Evolutionary conservation across 2,329 filamentous ascomycete genomes (phyloP), one percentile per base, ranked within the genome.

Genomic region (Apiospora malaysiana): DNA sequence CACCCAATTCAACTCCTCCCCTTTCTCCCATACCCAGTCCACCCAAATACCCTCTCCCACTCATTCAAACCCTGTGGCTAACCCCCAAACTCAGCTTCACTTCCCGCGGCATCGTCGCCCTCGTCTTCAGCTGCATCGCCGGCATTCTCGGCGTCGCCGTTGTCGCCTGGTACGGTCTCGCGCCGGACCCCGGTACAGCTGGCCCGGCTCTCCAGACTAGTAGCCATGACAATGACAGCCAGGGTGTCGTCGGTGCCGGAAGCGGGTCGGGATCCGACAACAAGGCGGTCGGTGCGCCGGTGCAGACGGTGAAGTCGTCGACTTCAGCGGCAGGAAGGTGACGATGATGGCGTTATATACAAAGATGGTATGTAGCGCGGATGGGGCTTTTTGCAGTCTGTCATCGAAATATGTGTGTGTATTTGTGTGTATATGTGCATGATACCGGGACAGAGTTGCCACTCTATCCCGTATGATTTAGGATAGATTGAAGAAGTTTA

Each of bases 61-160:
- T 40, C 27, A 12, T 2, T 23, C 9, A 10, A 40, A 4, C 2
- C 7, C 18, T 14, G 8, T n/a, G 21, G 18, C 56, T 63, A 40
- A 63, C 14, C 4, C 65, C 5, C 7, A 2, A 18, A 37, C n/a
- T 3, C 46, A 86, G 86, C 0, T 94, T 95, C 79, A 93, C 91
- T 0, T 80, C 90, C 0, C 86, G 87, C 46, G 94, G 93, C 9
- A 92, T 93, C 59, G 87, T 94, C 1, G 93, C 93, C 14, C 81
- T 96, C 74, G 90, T 91, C 2, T 93, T 95, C 77, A 93, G 91
- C 77, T 88, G 87, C 73, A 73, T 94, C 3, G 87, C 87, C 21
- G 94, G 92, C 2, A 83, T 94, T 67, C 75, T 93, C 8, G 93
- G 93, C 10, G 85, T 94, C 75, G 85, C 82, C 0, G 88, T 89